Evolutionary conservation across 148 eudicot species (phyloP).

Genomic region (Heliosperma pusillum): DNA sequence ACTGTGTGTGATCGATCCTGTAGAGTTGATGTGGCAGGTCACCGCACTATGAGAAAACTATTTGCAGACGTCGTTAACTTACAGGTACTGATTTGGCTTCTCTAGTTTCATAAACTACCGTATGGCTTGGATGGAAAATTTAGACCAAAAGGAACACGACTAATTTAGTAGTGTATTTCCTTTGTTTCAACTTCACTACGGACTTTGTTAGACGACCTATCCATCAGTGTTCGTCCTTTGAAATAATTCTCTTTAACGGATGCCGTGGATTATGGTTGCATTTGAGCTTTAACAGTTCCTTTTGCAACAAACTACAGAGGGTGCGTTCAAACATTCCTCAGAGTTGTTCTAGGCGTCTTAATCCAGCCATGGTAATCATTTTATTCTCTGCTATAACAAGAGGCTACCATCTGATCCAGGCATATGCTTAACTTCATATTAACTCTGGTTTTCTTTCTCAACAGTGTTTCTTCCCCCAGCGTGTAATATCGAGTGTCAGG

Average conservation of each 20-base stretch:
- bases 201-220: too few relatives aligned
- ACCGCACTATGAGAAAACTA: conserved; percentile 56
- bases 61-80: conserved; percentile 52
- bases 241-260: background rate
- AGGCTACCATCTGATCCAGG: background rate
- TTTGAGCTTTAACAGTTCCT: background rate
- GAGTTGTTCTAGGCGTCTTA: conserved; percentile 34
- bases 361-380: conserved; percentile 32
- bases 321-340: conserved; percentile 53
- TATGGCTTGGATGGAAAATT: too few relatives aligned
- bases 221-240: background rate
- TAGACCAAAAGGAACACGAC: too few relatives aligned
- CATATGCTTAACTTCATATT: background rate
- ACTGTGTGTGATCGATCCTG: conserved; percentile 12
- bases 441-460: background rate
- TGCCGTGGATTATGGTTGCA: background rate
- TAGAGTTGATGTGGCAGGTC: conserved; percentile 79
- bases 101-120: too few relatives aligned
- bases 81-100: conserved; percentile 44
- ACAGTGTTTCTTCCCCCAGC: conserved; percentile 52
- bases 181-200: too few relatives aligned
- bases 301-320: conserved; percentile 34
- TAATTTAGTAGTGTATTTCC: too few relatives aligned
- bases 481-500: conserved; percentile 28
- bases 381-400: background rate